phyloP scores from a whole-genome alignment of 225 moss, liverwort and hornwort species.

The Ulota crispa region DNA sequence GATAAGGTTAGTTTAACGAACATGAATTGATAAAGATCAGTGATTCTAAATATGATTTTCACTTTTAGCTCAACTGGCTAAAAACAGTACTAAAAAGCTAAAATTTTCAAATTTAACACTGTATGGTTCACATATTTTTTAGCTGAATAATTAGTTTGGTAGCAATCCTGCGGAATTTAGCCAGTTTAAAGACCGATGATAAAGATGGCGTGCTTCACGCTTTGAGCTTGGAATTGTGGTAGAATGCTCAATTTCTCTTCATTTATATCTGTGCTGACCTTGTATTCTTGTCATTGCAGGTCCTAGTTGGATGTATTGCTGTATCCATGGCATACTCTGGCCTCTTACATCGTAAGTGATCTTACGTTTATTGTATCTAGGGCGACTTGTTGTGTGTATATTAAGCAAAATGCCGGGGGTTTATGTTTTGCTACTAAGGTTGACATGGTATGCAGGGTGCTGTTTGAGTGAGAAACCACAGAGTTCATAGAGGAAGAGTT shows the following conservation, averaged over 20 bases:
- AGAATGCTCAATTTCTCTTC: background rate
- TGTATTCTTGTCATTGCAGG: constrained; percentile 45
- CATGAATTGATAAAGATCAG: background rate
- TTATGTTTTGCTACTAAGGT: constrained; percentile 32
- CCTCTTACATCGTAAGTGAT: constrained; percentile 85
- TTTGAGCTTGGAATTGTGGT: background rate
- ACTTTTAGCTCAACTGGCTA: no score
- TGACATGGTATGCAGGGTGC: constrained; percentile 49
- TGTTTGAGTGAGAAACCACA: constrained; percentile 33
- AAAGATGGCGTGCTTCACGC: background rate
- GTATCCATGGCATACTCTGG: constrained; percentile 87
- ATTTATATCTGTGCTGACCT: constrained; percentile 11
- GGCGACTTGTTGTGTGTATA: background rate
- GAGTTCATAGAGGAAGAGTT: constrained; percentile 39
- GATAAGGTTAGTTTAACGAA: constrained; percentile 94
- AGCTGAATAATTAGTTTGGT: no score
- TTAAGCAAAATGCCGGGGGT: background rate
- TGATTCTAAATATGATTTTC: no score
- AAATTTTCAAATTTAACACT: no score
- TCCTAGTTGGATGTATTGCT: constrained; percentile 84
- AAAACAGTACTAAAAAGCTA: no score
- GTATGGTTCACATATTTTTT: no score
- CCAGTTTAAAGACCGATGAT: no score
- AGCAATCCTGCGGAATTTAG: no score
- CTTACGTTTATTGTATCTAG: background rate